These are phyloP conservation scores for Fusarium pininemorale DNA, from an alignment of 2,329 filamentous ascomycete species.

Conservation along the genomic window DNA sequence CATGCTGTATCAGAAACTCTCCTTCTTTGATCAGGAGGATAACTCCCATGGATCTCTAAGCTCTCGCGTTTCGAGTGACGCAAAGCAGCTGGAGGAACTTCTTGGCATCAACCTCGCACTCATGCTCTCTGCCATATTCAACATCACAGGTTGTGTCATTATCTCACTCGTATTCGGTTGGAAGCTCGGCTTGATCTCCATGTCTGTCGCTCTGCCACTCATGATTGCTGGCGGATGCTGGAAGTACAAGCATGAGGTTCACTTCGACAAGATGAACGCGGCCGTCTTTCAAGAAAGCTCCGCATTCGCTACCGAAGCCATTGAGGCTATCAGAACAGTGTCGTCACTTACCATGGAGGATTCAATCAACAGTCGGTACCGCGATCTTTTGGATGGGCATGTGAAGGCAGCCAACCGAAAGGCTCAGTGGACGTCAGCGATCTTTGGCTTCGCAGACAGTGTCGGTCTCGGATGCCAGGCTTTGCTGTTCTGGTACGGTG, in stretches of 20 bases:
- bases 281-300: conserved; percentile 68
- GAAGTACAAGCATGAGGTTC: conserved; percentile 57
- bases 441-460: conserved; percentile 52
- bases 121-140: conserved; percentile 43
- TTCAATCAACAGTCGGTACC: conserved; percentile 56
- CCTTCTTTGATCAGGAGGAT: conserved; percentile 44
- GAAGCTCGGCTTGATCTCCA: conserved; percentile 51
- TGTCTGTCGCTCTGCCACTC: conserved; percentile 48
- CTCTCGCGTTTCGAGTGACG: conserved; percentile 42
- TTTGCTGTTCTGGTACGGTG: conserved; percentile 63
- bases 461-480: conserved; percentile 55
- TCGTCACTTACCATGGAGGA: conserved; percentile 68
- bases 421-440: conserved; percentile 44
- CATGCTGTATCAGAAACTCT: conserved; percentile 43
- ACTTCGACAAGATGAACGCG: conserved; percentile 67
- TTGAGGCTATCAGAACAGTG: conserved; percentile 71
- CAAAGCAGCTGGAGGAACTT: conserved; percentile 46
- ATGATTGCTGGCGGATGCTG: conserved; percentile 48
- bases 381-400: conserved; percentile 48
- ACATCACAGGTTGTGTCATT: conserved; percentile 42
- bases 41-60: conserved; percentile 44
- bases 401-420: conserved; percentile 45
- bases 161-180: conserved; percentile 48
- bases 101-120: conserved; percentile 46
- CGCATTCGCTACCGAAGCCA: conserved; percentile 70